A percentile compares a stretch with the other conserved stretches of the same genome.
These are phyloP conservation scores for Neopestalotiopsis clavispora DNA, from an alignment of 2,329 filamentous ascomycete genomes.

Conservation along the genomic window DNA sequence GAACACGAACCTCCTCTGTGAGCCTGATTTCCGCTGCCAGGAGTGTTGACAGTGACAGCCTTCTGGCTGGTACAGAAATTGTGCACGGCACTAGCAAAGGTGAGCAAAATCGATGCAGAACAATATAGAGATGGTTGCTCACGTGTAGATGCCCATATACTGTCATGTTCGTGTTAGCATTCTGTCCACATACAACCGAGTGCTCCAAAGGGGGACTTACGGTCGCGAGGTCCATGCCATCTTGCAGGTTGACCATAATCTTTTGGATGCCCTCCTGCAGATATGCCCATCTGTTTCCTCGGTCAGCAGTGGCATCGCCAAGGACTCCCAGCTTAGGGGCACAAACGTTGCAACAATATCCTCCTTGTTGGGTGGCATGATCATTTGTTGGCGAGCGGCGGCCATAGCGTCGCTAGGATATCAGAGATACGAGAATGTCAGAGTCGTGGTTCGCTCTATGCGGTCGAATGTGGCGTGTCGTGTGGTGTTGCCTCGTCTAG, in stretches of 20 bases:
- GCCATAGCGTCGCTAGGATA: background rate
- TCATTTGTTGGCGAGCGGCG: conserved; percentile 2
- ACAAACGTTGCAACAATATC: conserved; percentile 17
- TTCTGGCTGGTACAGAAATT: conserved; percentile 99
- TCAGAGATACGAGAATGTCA: background rate
- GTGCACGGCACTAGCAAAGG: conserved; percentile 75
- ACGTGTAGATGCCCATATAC: conserved; percentile 98
- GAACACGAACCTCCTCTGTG: conserved; percentile 70
- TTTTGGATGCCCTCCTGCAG: conserved; percentile 85
- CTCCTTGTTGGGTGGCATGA: conserved; percentile 18
- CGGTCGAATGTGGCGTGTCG: background rate
- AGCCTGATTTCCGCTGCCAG: conserved; percentile 51
- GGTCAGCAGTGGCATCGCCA: conserved; percentile 4
- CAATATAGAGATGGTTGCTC: conserved; percentile 25
- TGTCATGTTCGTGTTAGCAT: conserved; percentile 36
- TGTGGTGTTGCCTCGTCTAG: background rate
- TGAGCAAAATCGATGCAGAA: conserved; percentile 41
- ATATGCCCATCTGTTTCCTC: conserved; percentile 79
- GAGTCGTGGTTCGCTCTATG: background rate
- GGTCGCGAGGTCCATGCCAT: conserved; percentile 91
- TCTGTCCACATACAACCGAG: background rate
- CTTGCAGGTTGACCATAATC: conserved; percentile 91
- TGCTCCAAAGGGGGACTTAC: conserved; percentile 49
- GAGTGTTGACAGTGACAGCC: conserved; percentile 65
- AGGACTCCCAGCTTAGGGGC: background rate